Conservation (phyloP, 202 grass and related monocot genomes). For the Zizania palustris region DNA sequence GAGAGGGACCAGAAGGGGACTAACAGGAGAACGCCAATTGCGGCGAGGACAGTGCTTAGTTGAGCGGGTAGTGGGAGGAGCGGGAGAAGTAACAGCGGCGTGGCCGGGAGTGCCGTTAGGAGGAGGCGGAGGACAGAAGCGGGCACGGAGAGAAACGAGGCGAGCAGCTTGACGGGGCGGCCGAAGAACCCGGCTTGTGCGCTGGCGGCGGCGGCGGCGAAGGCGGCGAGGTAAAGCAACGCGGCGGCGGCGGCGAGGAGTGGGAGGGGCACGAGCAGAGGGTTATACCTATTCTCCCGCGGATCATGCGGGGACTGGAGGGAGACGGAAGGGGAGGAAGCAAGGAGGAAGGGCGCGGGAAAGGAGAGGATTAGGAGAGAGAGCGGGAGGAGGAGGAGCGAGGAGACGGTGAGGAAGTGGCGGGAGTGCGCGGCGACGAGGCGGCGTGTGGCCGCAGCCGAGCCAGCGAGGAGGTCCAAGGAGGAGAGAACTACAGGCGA, state of each 20-base stretch:
- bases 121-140: slow-evolving; percentile 43
- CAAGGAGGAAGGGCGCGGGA: slow-evolving; percentile 28
- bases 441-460: slow-evolving; percentile 41
- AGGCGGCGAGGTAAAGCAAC: slow-evolving; percentile 47
- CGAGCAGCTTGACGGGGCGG: slow-evolving; percentile 56
- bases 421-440: slow-evolving; percentile 65
- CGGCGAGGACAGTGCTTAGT: slow-evolving; percentile 31
- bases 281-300: background rate
- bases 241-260: slow-evolving; percentile 23
- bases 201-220: slow-evolving; percentile 46
- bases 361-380: slow-evolving; percentile 46
- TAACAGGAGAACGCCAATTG: slow-evolving; percentile 31
- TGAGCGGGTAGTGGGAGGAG: slow-evolving; percentile 30
- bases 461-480: slow-evolving; percentile 52
- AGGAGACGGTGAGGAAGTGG: slow-evolving; percentile 68
- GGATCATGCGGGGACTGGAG: background rate
- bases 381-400: slow-evolving; percentile 60
- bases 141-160: slow-evolving; percentile 52
- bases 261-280: slow-evolving; percentile 7
- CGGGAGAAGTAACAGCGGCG: slow-evolving; percentile 47
- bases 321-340: slow-evolving; percentile 8
- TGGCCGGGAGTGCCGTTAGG: slow-evolving; percentile 32
- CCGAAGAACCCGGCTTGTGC: slow-evolving; percentile 72
- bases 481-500: slow-evolving; percentile 26
- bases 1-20: slow-evolving; percentile 60